Conservation (phyloP, 1,139 yeast genomes). For the Scheffersomyces quercinus region DNA sequence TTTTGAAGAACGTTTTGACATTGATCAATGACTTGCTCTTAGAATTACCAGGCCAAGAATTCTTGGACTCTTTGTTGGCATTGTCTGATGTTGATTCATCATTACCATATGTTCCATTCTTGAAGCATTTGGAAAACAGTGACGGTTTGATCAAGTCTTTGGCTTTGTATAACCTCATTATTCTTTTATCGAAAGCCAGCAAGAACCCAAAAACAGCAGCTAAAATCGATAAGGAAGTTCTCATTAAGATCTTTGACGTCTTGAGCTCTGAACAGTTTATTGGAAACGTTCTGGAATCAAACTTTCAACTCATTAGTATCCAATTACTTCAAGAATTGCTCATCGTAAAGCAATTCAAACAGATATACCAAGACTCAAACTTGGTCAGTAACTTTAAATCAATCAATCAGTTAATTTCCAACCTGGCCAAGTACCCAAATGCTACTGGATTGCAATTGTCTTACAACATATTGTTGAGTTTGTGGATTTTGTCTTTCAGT, state of each 20-base stretch:
- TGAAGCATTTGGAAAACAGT: constrained; percentile 48
- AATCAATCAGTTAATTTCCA: constrained; percentile 38
- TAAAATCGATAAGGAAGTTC: constrained; percentile 30
- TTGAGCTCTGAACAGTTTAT: constrained; percentile 42
- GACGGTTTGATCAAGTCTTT: constrained; percentile 51
- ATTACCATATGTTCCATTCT: constrained; percentile 59
- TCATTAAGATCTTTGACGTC: constrained; percentile 45
- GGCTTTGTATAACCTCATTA: constrained; percentile 45
- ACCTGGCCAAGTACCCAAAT: constrained; percentile 42
- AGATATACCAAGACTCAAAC: constrained; percentile 55
- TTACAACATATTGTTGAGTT: constrained; percentile 71
- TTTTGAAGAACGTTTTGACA: constrained; percentile 70
- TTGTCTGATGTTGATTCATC: constrained; percentile 46
- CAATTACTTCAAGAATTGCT: constrained; percentile 68
- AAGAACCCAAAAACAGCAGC: constrained; percentile 11
- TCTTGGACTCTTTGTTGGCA: constrained; percentile 45
- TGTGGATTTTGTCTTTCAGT: constrained; percentile 86
- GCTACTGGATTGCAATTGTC: constrained; percentile 77
- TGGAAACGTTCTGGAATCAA: constrained; percentile 47
- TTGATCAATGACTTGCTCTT: constrained; percentile 62
- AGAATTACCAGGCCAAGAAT: constrained; percentile 44
- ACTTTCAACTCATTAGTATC: constrained; percentile 63
- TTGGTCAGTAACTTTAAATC: constrained; percentile 54
- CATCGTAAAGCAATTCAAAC: constrained; percentile 58
- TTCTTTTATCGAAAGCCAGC: constrained; percentile 35